Percentiles rank a stretch among this genome's conserved stretches.
Conservation (phyloP, 2,329 filamentous ascomycete species). For the Monilinia aucupariae region DNA sequence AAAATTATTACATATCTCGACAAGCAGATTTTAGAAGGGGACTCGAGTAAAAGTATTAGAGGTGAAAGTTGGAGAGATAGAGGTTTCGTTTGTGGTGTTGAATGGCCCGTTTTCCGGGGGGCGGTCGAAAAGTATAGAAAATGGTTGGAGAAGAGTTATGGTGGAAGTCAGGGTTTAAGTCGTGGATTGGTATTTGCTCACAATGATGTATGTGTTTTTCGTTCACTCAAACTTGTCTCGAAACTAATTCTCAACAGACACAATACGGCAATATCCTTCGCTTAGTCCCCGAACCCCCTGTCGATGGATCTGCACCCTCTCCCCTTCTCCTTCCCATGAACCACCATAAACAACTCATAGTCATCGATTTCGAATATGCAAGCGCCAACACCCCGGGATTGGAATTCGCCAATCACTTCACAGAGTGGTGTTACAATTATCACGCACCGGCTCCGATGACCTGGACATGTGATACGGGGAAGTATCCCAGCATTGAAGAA, state of each 20-base stretch:
- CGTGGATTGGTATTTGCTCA: conserved; percentile 88
- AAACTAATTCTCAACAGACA: conserved; percentile 50
- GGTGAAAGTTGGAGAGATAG: conserved; percentile 57
- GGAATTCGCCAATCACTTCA: conserved; percentile 97
- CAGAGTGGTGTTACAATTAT: conserved; percentile 98
- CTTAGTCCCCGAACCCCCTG: conserved; percentile 54
- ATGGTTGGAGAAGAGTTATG: conserved; percentile 68
- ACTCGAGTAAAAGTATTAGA: conserved; percentile 30
- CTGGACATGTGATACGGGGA: conserved; percentile 60
- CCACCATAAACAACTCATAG: conserved; percentile 90
- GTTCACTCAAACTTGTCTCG: conserved; percentile 16
- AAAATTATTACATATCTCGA: conserved; percentile 48
- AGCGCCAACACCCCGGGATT: conserved; percentile 79
- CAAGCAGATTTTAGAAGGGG: conserved; percentile 46
- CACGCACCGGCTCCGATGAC: conserved; percentile 61
- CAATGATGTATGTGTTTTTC: conserved; percentile 67
- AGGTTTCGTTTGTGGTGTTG: conserved; percentile 75
- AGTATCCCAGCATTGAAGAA: conserved; percentile 74
- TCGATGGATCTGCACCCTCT: conserved; percentile 43
- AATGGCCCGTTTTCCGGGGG: conserved; percentile 72
- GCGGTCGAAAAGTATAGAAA: conserved; percentile 72
- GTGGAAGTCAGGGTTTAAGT: conserved; percentile 59
- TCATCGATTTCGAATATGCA: conserved; percentile 98
- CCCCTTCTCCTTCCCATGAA: conserved; percentile 85
- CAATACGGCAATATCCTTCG: conserved; percentile 98